A percentile compares a stretch with the other conserved stretches of the same genome.
Evolutionary conservation across 139 green algal genomes (phyloP).

Genomic region (Pleodorina starrii): DNA sequence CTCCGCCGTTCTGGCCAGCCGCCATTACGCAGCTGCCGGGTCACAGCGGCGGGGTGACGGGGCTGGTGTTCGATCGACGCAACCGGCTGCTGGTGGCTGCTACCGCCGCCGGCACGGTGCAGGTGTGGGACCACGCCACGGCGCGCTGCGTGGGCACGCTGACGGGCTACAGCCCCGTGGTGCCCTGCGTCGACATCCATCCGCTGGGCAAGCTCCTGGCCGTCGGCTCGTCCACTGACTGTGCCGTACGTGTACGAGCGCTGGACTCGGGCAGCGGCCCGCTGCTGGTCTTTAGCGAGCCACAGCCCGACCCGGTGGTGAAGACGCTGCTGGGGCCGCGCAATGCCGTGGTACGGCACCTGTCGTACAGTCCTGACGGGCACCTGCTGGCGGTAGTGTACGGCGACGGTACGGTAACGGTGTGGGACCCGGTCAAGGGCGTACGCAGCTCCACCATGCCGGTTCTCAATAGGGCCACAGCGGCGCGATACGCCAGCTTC

Average conservation of each 20-base stretch:
- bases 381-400: constrained; percentile 46
- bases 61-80: not conserved
- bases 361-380: constrained; percentile 47
- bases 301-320: not conserved
- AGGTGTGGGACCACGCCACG: constrained; percentile 16
- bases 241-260: not conserved
- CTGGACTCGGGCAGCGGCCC: not conserved
- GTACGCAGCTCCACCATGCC: constrained; percentile 12
- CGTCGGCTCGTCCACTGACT: constrained; percentile 18
- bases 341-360: not conserved
- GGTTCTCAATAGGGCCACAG: not conserved
- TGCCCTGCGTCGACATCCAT: constrained; percentile 20
- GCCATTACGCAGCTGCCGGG: constrained; percentile 14
- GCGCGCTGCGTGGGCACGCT: not conserved
- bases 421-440: constrained; percentile 26
- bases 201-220: constrained; percentile 3
- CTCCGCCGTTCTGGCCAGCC: constrained; percentile 23
- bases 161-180: not conserved
- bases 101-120: not conserved
- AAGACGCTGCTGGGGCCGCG: not conserved
- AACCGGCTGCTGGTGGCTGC: constrained; percentile 23
- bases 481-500: constrained; percentile 9
- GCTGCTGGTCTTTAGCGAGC: constrained; percentile 5
- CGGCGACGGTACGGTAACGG: constrained; percentile 2
- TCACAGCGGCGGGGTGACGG: constrained; percentile 11